Base-by-base conservation (phyloP, 2,329 filamentous ascomycete species). In the Colletotrichum trifolii region DNA sequence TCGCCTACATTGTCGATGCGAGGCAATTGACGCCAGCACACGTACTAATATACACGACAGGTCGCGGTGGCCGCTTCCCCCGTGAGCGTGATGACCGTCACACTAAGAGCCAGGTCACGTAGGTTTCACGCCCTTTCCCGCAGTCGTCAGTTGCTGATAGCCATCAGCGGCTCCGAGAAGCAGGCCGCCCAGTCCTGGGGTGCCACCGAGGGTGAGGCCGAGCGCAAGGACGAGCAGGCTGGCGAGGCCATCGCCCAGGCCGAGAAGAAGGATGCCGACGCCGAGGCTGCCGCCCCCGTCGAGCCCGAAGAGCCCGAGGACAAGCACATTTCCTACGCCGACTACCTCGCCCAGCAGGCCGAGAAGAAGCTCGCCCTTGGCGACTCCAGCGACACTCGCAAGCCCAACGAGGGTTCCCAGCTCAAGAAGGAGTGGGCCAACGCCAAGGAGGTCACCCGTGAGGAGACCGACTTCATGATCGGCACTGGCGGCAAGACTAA, bases 171-270 rank as follows among this genome's bases (percentile, higher is more conserved):
- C 70, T 91, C 91, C 75, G 91, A 93, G 73, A 96, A 96, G 88
- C 91, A 95, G 82, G 89, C 91, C 77, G 91, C 89, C 76, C 92
- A 95, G 80, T 91, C 92, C 73, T 98, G 95, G 94, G 96, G 95
- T 73, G 90, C 88, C 75, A 86, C 87, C 72, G 91, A 93, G 76
- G 96, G 94, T 74, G 84, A 90, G 68, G 91, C 91, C 76, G 93
- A 96, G 83, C 89, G 91, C 82, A 91, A 91, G 76, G 96, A 98
- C 74, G 96, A 98, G 87, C 88, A 93, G 81, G 93, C 91, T 72
- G 96, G 91, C 73, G 94, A 96, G 79, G 91, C 88, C 73, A 96
- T 97, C 72, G 96, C 96, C 71, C 87, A 93, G 81, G 83, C 85
- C 70, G 95, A 98, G 76, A 87, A 93, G 82, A 93, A 91, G 82